Base-by-base conservation (phyloP, 2,329 filamentous ascomycete species). In the Diaporthe australafricana region DNA sequence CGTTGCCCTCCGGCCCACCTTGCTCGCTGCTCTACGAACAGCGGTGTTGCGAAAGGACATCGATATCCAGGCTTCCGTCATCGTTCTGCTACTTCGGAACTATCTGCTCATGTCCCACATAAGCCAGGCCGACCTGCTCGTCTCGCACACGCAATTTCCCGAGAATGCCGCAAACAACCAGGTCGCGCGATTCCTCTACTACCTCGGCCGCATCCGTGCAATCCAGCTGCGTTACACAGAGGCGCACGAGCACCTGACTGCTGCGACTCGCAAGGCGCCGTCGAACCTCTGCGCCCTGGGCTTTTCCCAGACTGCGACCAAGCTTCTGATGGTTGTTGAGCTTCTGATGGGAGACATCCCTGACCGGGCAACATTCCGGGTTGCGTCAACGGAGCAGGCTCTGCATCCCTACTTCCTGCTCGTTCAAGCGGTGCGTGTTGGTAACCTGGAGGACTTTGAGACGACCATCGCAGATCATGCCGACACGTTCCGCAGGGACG, bases 321-420 rank as follows among this genome's bases (percentile, higher is more conserved):
- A 99, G 88, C 89, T 98, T n/a, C 87, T 98, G 75, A 90, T 98
- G 53, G 95, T 99, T 25, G 96, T 99, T 16, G 96, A 99, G 86
- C 87, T 99, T 73, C 86, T 99, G 75, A 99, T 99, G 96, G 96
- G 96, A 75, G 96, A 99, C 80, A 99, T 99, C 76, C 96, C 96
- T 38, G 96, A 98, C 79, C 94, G 96, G 72, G 93, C 95, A 20
- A 93, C 96, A 70, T 99, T 99, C 90, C 93, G 96, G 72, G 94
- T 96, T 80, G 90, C 95, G 2, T 91, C 91, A 71, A 90, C 98
- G 78, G 96, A 98, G 85, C 90, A 92, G 76, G 91, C 96, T 22
- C 89, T 99, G 74, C 92, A 95, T 80, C 96, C 96, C 2, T 99
- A 99, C 86, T 93, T 99, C 83, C 87, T 95, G 73, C 91, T 99